Evolutionary conservation across 148 eudicot genomes (phyloP).

Genomic region (Persicaria maculosa): DNA sequence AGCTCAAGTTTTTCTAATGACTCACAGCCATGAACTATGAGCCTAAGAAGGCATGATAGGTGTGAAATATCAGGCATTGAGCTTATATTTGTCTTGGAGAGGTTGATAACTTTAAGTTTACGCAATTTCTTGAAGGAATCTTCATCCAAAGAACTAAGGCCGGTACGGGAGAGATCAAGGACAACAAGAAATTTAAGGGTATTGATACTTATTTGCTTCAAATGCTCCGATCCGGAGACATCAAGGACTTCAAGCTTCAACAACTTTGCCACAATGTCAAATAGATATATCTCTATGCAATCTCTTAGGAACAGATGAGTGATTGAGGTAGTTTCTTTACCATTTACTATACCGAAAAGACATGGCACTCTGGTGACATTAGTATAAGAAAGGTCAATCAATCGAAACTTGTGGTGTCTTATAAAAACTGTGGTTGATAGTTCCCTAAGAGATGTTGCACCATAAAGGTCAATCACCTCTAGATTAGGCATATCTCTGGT

Average conservation of each 20-base stretch:
- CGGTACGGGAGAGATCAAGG: slow-evolving; percentile 11
- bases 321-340: neutral
- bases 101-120: slow-evolving; percentile 3
- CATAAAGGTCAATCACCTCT: slow-evolving; percentile 10
- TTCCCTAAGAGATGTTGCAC: neutral
- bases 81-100: neutral
- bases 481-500: neutral
- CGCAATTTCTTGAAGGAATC: neutral
- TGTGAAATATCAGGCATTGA: neutral
- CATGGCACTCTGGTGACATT: slow-evolving; percentile 1
- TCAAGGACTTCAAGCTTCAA: slow-evolving; percentile 11
- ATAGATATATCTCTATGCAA: neutral
- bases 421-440: slow-evolving; percentile 1
- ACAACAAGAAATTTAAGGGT: neutral
- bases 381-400: slow-evolving; percentile 11
- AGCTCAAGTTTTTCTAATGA: neutral
- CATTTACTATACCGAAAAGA: neutral
- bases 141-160: neutral
- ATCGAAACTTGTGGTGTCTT: neutral
- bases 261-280: slow-evolving; percentile 1
- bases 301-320: slow-evolving; percentile 6
- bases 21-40: neutral
- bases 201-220: neutral
- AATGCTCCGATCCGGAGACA: slow-evolving; percentile 3
- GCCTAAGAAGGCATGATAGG: neutral